Percentiles rank a stretch among this genome's conserved stretches.
Evolutionary conservation across 2,329 filamentous ascomycete species (phyloP).

Genomic region (Peltaster fructicola): DNA sequence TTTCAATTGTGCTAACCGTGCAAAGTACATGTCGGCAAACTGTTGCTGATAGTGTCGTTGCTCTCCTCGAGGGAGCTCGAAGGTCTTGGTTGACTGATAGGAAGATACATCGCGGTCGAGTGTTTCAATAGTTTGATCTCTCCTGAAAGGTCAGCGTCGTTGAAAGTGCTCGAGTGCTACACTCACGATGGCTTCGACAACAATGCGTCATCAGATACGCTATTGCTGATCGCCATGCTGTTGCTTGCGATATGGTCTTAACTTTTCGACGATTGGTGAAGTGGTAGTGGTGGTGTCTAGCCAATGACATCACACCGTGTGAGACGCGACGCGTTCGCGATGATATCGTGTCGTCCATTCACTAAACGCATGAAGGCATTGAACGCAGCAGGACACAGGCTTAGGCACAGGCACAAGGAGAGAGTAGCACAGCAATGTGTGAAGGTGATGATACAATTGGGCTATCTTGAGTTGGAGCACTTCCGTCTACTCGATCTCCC

Average conservation of each 20-base stretch:
- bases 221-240: constrained; percentile 9
- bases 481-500: too few relatives aligned
- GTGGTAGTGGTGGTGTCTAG: too few relatives aligned
- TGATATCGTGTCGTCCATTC: too few relatives aligned
- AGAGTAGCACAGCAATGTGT: too few relatives aligned
- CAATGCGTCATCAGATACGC: constrained; percentile 8
- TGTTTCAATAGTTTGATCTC: constrained; percentile 21
- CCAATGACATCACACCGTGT: too few relatives aligned
- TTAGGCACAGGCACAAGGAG: too few relatives aligned
- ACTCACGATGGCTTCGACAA: constrained; percentile 8
- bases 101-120: constrained; percentile 37
- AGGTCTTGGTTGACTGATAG: constrained; percentile 64
- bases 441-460: too few relatives aligned
- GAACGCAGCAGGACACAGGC: too few relatives aligned
- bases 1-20: constrained; percentile 75
- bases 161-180: not conserved
- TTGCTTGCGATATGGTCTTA: not conserved
- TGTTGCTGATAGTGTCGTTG: constrained; percentile 73
- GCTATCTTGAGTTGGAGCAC: too few relatives aligned
- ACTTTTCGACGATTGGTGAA: too few relatives aligned
- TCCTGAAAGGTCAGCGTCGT: not conserved
- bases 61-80: constrained; percentile 47
- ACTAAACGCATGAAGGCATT: too few relatives aligned
- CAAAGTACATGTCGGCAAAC: constrained; percentile 94
- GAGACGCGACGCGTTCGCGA: too few relatives aligned